A percentile compares a stretch with the other conserved stretches of the same genome.
Conservation (phyloP, 2,329 filamentous ascomycete species). For the Cercospora beticola region DNA sequence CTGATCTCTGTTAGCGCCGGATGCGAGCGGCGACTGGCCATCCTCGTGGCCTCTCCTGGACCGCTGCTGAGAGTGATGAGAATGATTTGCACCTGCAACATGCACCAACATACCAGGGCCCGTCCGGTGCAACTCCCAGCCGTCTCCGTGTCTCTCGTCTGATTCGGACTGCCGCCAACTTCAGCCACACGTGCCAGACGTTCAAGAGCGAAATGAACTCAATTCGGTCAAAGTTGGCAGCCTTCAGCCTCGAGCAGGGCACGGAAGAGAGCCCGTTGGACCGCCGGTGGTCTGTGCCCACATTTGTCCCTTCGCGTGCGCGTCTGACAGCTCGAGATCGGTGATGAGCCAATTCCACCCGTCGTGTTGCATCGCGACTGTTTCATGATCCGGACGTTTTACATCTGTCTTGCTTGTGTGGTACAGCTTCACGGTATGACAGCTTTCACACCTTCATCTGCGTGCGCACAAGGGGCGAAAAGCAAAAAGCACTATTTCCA, state of each 20-base stretch:
- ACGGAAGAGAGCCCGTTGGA: neutral
- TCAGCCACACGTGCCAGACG: neutral
- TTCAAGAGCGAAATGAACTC: neutral
- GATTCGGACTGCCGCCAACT: neutral
- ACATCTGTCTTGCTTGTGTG: neutral
- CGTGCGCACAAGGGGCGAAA: neutral
- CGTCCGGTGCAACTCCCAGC: neutral
- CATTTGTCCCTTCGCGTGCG: neutral
- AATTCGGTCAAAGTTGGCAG: slow-evolving; percentile 4
- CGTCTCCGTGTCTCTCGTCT: neutral
- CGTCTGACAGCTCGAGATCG: neutral
- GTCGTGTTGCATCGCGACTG: neutral
- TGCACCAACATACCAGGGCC: neutral
- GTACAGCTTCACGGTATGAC: neutral
- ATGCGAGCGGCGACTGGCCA: slow-evolving; percentile 9
- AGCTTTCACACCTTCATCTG: neutral
- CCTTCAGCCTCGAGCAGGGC: neutral
- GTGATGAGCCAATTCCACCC: neutral
- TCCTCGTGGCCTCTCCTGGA: neutral
- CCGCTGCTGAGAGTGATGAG: neutral
- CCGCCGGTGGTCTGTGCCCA: neutral
- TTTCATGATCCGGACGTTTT: neutral
- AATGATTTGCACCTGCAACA: neutral
- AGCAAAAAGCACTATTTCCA: neutral
- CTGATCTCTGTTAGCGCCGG: slow-evolving; percentile 11